A percentile compares a stretch with the other conserved stretches of the same genome.
Evolutionary conservation across 495 filamentous ascomycete genomes (phyloP).

Genomic region (Penicillium angulare): DNA sequence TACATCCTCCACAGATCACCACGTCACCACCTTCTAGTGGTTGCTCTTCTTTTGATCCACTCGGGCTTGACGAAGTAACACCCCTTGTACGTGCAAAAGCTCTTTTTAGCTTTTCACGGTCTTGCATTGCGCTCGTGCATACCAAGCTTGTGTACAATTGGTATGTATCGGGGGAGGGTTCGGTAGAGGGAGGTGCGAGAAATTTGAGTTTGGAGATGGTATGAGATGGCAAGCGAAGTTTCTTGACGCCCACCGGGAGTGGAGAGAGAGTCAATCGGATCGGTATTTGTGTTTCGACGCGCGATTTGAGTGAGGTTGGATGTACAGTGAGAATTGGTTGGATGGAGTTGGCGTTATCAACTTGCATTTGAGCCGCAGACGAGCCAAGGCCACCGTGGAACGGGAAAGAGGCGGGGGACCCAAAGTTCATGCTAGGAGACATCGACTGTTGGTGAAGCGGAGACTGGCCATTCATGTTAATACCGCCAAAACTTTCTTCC

Average conservation of each 20-base stretch:
- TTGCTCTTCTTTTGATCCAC: constrained; percentile 56
- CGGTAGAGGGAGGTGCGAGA: constrained; percentile 62
- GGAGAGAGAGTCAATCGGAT: constrained; percentile 73
- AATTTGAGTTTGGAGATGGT: constrained; percentile 91
- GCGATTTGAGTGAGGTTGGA: constrained; percentile 73
- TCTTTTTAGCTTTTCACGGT: constrained; percentile 56
- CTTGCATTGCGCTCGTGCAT: constrained; percentile 90
- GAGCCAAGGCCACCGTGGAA: constrained; percentile 38
- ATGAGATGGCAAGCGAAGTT: constrained; percentile 79
- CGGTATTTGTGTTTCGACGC: constrained; percentile 92
- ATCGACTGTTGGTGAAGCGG: constrained; percentile 27
- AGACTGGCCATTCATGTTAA: constrained; percentile 43
- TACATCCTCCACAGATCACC: constrained; percentile 79
- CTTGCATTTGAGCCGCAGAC: constrained; percentile 28
- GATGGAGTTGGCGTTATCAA: constrained; percentile 22
- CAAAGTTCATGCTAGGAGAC: constrained; percentile 35
- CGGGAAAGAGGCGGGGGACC: constrained; percentile 27
- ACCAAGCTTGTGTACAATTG: constrained; percentile 80
- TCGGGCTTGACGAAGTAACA: constrained; percentile 34
- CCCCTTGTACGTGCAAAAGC: constrained; percentile 66
- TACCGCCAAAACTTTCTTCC: constrained; percentile 45
- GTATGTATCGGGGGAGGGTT: constrained; percentile 65
- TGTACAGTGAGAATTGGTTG: constrained; percentile 55
- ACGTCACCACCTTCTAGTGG: constrained; percentile 82
- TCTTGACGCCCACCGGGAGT: constrained; percentile 69